These are phyloP conservation scores for Pleurotus tuoliensis DNA, from an alignment of 768 basidiomycete genomes.

Conservation along the genomic window DNA sequence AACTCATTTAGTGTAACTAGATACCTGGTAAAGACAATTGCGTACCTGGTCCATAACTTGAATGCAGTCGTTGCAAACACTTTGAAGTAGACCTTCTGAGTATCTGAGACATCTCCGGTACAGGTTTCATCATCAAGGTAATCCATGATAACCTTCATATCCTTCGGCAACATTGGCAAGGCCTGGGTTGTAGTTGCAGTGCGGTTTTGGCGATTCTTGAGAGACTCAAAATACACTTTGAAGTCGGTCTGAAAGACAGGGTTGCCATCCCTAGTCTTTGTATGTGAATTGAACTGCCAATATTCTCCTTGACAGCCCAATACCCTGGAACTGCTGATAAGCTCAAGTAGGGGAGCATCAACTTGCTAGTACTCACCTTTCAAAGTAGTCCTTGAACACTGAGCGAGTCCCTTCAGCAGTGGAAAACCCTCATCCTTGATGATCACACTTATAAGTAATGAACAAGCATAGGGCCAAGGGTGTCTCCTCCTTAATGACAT, in stretches of 20 bases:
- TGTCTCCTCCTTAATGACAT: conserved; percentile 10
- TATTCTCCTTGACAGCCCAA: conserved; percentile 16
- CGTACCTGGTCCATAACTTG: conserved; percentile 14
- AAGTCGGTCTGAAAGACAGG: conserved; percentile 14
- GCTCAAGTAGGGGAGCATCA: no score
- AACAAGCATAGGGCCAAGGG: conserved; percentile 13
- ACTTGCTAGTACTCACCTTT: no score
- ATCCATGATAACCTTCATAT: conserved; percentile 7
- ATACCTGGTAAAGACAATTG: neutral
- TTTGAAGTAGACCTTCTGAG: conserved; percentile 13
- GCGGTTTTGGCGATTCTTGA: conserved; percentile 9
- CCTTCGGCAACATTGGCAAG: conserved; percentile 6
- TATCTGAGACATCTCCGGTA: neutral
- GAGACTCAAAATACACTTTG: conserved; percentile 6
- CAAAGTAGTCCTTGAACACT: no score
- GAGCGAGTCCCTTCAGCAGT: no score
- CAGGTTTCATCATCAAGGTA: neutral
- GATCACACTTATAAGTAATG: conserved; percentile 17
- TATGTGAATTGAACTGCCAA: conserved; percentile 13
- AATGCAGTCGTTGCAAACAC: conserved; percentile 15
- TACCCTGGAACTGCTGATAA: no score
- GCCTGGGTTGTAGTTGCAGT: conserved; percentile 4
- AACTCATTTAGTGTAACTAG: neutral
- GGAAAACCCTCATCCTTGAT: no score
- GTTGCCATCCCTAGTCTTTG: conserved; percentile 12